A percentile compares a stretch with the other conserved stretches of the same genome.
Conservation (phyloP, 768 basidiomycete species). For the Tylopilus sp. region DNA sequence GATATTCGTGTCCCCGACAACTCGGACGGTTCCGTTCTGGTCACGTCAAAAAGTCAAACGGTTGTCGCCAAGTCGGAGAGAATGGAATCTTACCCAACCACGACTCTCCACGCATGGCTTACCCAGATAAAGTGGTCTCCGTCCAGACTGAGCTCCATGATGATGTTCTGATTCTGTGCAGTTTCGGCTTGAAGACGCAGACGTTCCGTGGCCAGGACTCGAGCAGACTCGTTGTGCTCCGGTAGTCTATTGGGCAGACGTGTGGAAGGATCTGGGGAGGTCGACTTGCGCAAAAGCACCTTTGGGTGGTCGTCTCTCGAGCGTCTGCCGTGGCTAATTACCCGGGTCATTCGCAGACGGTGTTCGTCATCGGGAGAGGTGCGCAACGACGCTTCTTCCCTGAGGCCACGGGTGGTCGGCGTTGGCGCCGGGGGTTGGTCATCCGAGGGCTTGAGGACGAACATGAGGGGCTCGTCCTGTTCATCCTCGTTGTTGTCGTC, state of each 20-base stretch:
- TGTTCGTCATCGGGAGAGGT: slow-evolving; percentile 31
- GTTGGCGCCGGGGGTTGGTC: slow-evolving; percentile 45
- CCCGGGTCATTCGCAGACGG: slow-evolving; percentile 46
- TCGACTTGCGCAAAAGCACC: slow-evolving; percentile 39
- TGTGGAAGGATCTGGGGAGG: slow-evolving; percentile 35
- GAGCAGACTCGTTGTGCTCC: slow-evolving; percentile 69
- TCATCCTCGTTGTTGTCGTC: slow-evolving; percentile 89
- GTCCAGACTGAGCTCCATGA: slow-evolving; percentile 90
- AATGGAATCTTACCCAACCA: slow-evolving; percentile 68
- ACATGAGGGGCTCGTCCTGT: slow-evolving; percentile 86
- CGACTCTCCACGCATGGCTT: slow-evolving; percentile 92
- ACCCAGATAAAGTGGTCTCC: slow-evolving; percentile 95
- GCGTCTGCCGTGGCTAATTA: slow-evolving; percentile 50
- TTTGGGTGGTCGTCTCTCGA: slow-evolving; percentile 58
- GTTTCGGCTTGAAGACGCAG: slow-evolving; percentile 89
- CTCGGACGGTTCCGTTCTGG: slow-evolving; percentile 79
- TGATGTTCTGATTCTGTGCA: slow-evolving; percentile 93
- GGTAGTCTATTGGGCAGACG: slow-evolving; percentile 44
- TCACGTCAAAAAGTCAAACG: slow-evolving; percentile 14
- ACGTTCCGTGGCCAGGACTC: slow-evolving; percentile 85
- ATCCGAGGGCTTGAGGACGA: slow-evolving; percentile 87
- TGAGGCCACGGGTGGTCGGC: slow-evolving; percentile 37
- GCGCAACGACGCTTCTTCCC: slow-evolving; percentile 37
- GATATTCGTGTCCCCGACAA: slow-evolving; percentile 80
- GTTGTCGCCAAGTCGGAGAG: not conserved